Percentiles rank a stretch among this genome's conserved stretches.
Evolutionary conservation across 805 yeast species (phyloP).

Genomic region (Spathaspora gorwiae): DNA sequence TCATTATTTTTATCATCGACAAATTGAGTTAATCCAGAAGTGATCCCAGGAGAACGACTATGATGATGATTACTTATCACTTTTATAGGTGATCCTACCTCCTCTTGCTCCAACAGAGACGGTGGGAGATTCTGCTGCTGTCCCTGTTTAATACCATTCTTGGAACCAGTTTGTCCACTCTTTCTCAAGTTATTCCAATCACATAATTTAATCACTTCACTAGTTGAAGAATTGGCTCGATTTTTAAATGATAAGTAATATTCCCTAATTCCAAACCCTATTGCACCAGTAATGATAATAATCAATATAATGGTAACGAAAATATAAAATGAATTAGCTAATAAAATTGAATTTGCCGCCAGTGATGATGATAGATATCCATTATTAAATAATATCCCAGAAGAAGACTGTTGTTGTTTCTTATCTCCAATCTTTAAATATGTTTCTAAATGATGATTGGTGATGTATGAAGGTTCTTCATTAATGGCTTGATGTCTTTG

Average conservation of each 20-base stretch:
- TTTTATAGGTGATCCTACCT: neutral
- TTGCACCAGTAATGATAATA: conserved; percentile 16
- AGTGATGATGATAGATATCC: neutral
- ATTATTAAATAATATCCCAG: neutral
- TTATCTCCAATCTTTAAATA: conserved; percentile 1
- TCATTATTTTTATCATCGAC: neutral
- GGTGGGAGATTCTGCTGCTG: neutral
- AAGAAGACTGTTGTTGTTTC: neutral
- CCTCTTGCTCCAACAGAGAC: neutral
- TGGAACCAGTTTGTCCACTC: neutral
- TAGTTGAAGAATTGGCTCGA: conserved; percentile 6
- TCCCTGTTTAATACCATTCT: neutral
- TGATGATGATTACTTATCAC: neutral
- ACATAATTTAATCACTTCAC: conserved; percentile 3
- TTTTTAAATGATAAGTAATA: conserved; percentile 11
- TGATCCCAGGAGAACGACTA: neutral
- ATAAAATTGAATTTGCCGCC: neutral
- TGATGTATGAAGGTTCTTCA: neutral
- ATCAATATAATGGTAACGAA: conserved; percentile 19
- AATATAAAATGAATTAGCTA: conserved; percentile 23
- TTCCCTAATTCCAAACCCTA: conserved; percentile 22
- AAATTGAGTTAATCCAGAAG: conserved; percentile 4
- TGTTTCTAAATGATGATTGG: conserved; percentile 1
- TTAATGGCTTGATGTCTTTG: neutral
- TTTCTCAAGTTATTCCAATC: conserved; percentile 5